phyloP scores from a whole-genome alignment of 2,329 filamentous ascomycete genomes.

The Microsporum ferrugineum region DNA sequence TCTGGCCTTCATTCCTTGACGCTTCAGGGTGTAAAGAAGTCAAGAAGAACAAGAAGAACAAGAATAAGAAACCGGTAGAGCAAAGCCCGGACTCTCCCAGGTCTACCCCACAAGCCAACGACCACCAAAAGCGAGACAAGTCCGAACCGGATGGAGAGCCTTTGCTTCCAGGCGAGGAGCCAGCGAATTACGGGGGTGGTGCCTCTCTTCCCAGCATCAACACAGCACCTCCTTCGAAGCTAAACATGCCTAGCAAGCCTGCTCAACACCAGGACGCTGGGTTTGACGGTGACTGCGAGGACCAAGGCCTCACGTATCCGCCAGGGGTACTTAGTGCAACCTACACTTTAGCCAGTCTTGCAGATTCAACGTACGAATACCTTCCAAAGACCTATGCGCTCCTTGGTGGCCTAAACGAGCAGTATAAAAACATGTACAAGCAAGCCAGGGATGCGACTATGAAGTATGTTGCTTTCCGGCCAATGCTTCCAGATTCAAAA shows the following conservation, averaged over 20 bases:
- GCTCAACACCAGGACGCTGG: not conserved
- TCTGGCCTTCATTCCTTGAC: constrained; percentile 49
- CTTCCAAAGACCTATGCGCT: constrained; percentile 58
- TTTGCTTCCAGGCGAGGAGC: constrained; percentile 20
- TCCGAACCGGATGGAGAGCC: not conserved
- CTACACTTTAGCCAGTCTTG: constrained; percentile 44
- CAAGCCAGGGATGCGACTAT: constrained; percentile 56
- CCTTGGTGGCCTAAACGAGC: constrained; percentile 55
- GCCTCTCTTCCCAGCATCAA: not conserved
- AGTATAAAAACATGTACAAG: constrained; percentile 60
- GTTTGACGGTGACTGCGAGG: constrained; percentile 22
- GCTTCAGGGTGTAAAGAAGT: constrained; percentile 60
- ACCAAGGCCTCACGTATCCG: constrained; percentile 31
- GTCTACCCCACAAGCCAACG: not conserved
- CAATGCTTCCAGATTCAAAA: constrained; percentile 56
- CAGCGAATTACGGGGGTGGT: constrained; percentile 16
- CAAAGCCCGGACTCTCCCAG: not conserved
- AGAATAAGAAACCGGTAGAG: not conserved
- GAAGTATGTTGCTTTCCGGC: constrained; percentile 63
- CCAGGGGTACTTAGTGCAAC: constrained; percentile 13
- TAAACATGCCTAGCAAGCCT: not conserved
- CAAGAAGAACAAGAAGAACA: not conserved
- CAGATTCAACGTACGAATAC: constrained; percentile 49
- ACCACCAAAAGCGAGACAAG: not conserved
- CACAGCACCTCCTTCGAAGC: not conserved